Evolutionary conservation across 169 alveolate species (phyloP), one percentile per base, ranked within the genome.

Genomic region (Blepharisma undulans): DNA sequence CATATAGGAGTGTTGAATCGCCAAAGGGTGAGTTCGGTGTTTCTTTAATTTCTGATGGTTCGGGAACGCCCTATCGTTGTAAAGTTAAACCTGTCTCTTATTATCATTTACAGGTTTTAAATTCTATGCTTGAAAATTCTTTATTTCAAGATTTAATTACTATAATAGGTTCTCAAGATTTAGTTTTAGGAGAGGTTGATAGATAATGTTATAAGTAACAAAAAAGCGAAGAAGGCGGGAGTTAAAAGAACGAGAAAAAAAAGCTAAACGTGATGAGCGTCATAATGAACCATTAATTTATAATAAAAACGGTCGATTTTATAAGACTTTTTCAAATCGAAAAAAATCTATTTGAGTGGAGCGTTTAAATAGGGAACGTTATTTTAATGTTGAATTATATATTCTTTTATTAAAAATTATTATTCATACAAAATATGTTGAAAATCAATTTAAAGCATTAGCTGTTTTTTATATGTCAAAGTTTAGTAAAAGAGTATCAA

Each of bases 11-110:
- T 29, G 79, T 92, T 30, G 95, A 92, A 85, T 89, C 95, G 6
- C 95, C 95, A 1, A 92, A 92, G 82, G 95, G 95, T 4, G 95
- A 92, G 48, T 92, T 89, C 34, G 95, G 95, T 21, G 93, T 90
- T 25, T 34, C 89, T 1, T 82, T 92, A 82, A 61, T 92, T 84
- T 89, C 95, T 2, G 93, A 89, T 81, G 90, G 90, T 22, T 5
- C 91, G 4, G 72, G 60, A 32, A 84, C 5, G 14, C 95, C 95
- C 1, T 92, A 27, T 80, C 7, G 93, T 7, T 92, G 95, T 78
- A 89, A 90, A 84, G 85, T 92, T 66, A 4, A 90, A 72, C 79
- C 95, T 8, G 91, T 93, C 16, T 92, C 93, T 2, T 85, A 19
- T 32, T 84, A 81, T 27, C 93, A 92, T 84, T 74, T 92, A 48